phyloP scores from a whole-genome alignment of 139 green algal species.

The Ulvella scutata region DNA sequence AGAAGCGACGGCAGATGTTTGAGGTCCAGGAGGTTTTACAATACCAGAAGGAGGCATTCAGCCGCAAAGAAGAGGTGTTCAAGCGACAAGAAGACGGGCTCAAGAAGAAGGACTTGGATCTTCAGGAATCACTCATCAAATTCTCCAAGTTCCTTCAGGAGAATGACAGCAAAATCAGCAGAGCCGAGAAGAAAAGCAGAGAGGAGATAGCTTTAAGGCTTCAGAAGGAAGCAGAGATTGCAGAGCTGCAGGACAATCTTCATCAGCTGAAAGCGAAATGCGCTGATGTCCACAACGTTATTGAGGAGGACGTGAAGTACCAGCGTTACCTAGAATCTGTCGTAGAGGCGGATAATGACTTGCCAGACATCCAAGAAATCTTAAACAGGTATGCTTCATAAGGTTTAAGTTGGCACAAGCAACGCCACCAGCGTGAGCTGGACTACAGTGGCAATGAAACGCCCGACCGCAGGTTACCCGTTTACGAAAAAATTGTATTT shows the following conservation, averaged over 20 bases:
- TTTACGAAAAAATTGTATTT: too few species aligned
- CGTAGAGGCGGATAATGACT: slow-evolving; percentile 64
- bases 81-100: slow-evolving; percentile 61
- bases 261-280: slow-evolving; percentile 50
- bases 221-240: slow-evolving; percentile 69
- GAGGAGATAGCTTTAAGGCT: slow-evolving; percentile 60
- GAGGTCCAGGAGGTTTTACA: slow-evolving; percentile 83
- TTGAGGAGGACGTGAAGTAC: slow-evolving; percentile 64
- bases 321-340: slow-evolving; percentile 75
- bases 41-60: slow-evolving; percentile 63
- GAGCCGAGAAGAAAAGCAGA: slow-evolving; percentile 62
- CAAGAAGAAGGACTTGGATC: slow-evolving; percentile 79
- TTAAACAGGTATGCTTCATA: slow-evolving; percentile 59
- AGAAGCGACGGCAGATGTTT: slow-evolving; percentile 88
- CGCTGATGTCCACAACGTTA: slow-evolving; percentile 39
- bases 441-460: too few species aligned
- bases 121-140: slow-evolving; percentile 78
- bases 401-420: too few species aligned
- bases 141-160: slow-evolving; percentile 86
- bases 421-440: too few species aligned
- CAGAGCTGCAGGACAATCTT: slow-evolving; percentile 42
- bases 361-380: slow-evolving; percentile 74
- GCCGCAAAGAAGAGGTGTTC: slow-evolving; percentile 71
- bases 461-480: too few species aligned
- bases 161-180: slow-evolving; percentile 72